phyloP scores from a whole-genome alignment of 2,329 filamentous ascomycete species.

The Diaporthe sp. region DNA sequence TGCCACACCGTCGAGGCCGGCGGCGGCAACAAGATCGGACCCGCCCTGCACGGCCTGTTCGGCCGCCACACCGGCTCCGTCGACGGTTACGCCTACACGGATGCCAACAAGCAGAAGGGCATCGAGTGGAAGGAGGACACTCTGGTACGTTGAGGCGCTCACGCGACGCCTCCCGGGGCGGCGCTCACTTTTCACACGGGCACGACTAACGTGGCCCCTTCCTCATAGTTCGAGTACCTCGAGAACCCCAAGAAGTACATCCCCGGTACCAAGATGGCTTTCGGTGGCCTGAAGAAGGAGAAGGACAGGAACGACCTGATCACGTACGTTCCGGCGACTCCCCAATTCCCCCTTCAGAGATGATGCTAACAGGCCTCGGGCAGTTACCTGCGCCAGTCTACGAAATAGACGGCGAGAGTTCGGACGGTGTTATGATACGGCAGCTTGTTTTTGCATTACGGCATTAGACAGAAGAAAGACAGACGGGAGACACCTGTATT shows the following conservation, averaged over 20 bases:
- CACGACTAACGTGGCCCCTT: slow-evolving; percentile 10
- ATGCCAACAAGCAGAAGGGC: slow-evolving; percentile 99
- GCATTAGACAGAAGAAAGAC: slow-evolving; percentile 43
- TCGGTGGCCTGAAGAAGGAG: slow-evolving; percentile 99
- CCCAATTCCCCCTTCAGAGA: slow-evolving; percentile 43
- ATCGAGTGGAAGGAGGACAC: slow-evolving; percentile 88
- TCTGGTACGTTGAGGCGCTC: slow-evolving; percentile 71
- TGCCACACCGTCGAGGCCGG: slow-evolving; percentile 95
- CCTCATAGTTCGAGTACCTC: slow-evolving; percentile 85
- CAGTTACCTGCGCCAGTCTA: slow-evolving; percentile 78
- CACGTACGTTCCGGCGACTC: slow-evolving; percentile 75
- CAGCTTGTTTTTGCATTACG: slow-evolving; percentile 44
- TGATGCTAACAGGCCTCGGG: slow-evolving; percentile 29
- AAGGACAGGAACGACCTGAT: slow-evolving; percentile 99
- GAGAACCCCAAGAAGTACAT: slow-evolving; percentile 99
- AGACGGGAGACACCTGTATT: slow-evolving; percentile 39
- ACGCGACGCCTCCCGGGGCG: neutral
- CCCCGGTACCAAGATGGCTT: slow-evolving; percentile 99
- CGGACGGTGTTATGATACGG: slow-evolving; percentile 41
- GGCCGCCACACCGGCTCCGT: slow-evolving; percentile 94
- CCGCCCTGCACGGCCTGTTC: slow-evolving; percentile 96
- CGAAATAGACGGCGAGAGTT: slow-evolving; percentile 67
- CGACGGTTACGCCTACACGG: slow-evolving; percentile 96
- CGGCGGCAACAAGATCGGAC: slow-evolving; percentile 98
- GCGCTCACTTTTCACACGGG: neutral